These are phyloP conservation scores for Amborella trichopoda DNA, from an alignment of 164 flowering plant genomes.

Conservation along the genomic window DNA sequence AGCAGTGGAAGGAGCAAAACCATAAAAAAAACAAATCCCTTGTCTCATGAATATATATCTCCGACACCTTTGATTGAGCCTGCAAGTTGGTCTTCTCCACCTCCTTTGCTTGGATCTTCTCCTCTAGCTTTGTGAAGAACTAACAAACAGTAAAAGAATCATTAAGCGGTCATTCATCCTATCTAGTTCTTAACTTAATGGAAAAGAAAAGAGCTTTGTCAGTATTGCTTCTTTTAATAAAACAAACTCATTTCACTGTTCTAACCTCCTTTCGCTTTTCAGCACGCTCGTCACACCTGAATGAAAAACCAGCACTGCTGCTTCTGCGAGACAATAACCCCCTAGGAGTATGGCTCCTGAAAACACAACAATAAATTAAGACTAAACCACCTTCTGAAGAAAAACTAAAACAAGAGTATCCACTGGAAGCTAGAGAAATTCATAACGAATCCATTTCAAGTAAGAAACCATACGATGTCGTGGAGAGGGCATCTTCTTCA, in stretches of 20 bases:
- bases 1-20: background rate
- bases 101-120: slow-evolving; percentile 75
- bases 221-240: too few relatives aligned
- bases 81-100: slow-evolving; percentile 50
- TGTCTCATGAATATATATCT: background rate
- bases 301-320: slow-evolving; percentile 47
- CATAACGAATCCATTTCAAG: background rate
- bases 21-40: background rate
- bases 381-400: background rate
- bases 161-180: background rate
- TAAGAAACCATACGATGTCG: slow-evolving; percentile 40
- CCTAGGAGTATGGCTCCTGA: slow-evolving; percentile 36
- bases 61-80: slow-evolving; percentile 65
- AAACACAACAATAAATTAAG: slow-evolving; percentile 1
- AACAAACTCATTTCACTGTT: background rate
- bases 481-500: slow-evolving; percentile 50
- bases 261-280: slow-evolving; percentile 75
- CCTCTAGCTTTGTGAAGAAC: slow-evolving; percentile 75
- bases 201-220: background rate
- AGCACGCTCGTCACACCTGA: slow-evolving; percentile 81
- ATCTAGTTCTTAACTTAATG: background rate
- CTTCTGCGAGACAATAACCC: slow-evolving; percentile 19
- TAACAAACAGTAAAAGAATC: slow-evolving; percentile 5
- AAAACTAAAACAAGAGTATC: background rate
- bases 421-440: background rate